Conservation (phyloP, 306 rosid species). For the Quercus alba region DNA sequence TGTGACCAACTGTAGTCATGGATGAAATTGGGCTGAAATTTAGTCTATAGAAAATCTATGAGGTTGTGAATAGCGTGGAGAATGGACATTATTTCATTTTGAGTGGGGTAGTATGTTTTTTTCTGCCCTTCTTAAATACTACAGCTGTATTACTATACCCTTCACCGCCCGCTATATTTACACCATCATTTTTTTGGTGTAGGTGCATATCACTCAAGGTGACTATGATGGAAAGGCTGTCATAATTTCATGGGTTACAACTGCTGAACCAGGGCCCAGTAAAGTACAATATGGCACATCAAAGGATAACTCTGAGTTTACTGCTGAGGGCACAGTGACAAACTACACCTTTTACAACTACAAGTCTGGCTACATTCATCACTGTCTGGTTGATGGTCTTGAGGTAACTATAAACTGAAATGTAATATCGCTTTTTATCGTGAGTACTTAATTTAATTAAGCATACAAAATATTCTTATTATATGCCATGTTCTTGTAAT, state of each 20-base stretch:
- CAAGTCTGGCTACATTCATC: slow-evolving; percentile 91
- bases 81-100: too few relatives aligned
- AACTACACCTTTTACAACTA: slow-evolving; percentile 77
- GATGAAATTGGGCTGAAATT: neutral
- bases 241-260: slow-evolving; percentile 85
- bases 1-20: neutral
- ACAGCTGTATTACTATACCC: neutral
- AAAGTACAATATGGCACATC: slow-evolving; percentile 64
- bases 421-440: neutral
- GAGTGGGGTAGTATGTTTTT: neutral
- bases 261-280: slow-evolving; percentile 58
- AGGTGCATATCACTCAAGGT: slow-evolving; percentile 99
- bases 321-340: slow-evolving; percentile 54
- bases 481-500: neutral
- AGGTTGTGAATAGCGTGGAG: neutral
- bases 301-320: slow-evolving; percentile 36
- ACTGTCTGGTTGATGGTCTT: slow-evolving; percentile 74
- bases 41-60: neutral
- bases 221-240: slow-evolving; percentile 95
- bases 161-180: neutral
- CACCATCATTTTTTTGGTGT: neutral
- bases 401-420: slow-evolving; percentile 44
- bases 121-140: neutral
- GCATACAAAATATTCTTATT: neutral
- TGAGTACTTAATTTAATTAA: neutral